Evolutionary conservation across 768 basidiomycete genomes (phyloP).

Genomic region (Porpolomopsis calyptriformis): DNA sequence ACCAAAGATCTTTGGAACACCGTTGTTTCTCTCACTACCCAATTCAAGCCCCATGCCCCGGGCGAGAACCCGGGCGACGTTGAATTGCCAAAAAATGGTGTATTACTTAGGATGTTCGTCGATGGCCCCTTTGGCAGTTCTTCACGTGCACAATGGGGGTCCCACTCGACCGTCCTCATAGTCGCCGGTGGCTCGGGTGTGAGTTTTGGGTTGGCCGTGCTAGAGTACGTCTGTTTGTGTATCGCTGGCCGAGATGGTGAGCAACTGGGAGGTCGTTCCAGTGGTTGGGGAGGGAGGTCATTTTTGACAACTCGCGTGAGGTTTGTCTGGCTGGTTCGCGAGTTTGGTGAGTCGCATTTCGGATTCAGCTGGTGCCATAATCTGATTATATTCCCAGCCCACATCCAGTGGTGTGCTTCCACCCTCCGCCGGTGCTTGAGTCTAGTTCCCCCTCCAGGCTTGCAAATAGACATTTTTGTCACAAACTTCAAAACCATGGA

Average conservation of each 20-base stretch:
- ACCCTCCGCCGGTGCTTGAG: conserved; percentile 51
- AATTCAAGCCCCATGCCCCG: conserved; percentile 17
- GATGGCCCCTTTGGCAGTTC: conserved; percentile 67
- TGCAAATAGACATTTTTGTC: conserved; percentile 68
- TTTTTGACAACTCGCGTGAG: conserved; percentile 45
- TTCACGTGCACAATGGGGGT: conserved; percentile 45
- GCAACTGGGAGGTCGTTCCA: conserved; percentile 35
- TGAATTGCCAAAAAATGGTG: conserved; percentile 31
- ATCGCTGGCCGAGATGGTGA: conserved; percentile 45
- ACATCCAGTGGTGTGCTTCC: conserved; percentile 69
- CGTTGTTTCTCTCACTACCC: conserved; percentile 28
- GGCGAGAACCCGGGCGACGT: conserved; percentile 23
- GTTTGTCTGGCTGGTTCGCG: conserved; percentile 70
- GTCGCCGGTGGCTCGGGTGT: conserved; percentile 68
- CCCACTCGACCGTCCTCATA: conserved; percentile 49
- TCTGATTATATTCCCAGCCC: conserved; percentile 31
- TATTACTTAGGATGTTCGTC: conserved; percentile 45
- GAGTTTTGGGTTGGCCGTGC: conserved; percentile 55
- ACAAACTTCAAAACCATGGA: conserved; percentile 37
- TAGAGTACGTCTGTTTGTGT: conserved; percentile 53
- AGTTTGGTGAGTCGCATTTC: conserved; percentile 45
- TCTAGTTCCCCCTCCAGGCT: conserved; percentile 34
- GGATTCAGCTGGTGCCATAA: neutral
- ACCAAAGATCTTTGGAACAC: conserved; percentile 55
- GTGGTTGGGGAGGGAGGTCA: conserved; percentile 31